Conservation (phyloP, 163 green algal genomes). For the Prototheca stagnorum region DNA sequence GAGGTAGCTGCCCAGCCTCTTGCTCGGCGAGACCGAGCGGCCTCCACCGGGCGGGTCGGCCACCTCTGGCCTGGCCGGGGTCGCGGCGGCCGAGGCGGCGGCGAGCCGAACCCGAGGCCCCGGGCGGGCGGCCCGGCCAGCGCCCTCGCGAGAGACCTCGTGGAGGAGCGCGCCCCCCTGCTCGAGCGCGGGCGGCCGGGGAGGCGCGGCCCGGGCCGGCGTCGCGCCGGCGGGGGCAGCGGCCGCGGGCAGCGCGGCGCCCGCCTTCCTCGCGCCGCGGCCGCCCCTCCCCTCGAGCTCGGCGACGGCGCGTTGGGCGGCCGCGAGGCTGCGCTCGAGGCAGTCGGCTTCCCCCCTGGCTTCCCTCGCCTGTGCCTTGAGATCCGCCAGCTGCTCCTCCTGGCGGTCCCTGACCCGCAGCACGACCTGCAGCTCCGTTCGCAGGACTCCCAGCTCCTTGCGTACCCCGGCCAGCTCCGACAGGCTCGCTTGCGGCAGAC, state of each 20-base stretch:
- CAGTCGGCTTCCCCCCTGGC: neutral
- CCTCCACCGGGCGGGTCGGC: too few relatives aligned
- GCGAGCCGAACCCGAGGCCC: too few relatives aligned
- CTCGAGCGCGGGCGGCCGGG: too few relatives aligned
- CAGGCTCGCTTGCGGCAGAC: neutral
- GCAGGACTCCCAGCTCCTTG: neutral
- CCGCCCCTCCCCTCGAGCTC: neutral
- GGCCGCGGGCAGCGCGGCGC: too few relatives aligned
- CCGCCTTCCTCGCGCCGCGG: neutral
- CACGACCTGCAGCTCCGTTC: constrained; percentile 1
- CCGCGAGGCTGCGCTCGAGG: neutral
- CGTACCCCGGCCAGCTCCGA: neutral
- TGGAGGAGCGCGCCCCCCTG: too few relatives aligned
- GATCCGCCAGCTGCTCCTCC: constrained; percentile 9
- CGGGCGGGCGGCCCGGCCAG: too few relatives aligned
- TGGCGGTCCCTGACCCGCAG: constrained; percentile 9
- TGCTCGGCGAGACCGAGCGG: too few relatives aligned
- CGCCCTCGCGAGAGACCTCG: too few relatives aligned
- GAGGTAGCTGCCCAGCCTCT: too few relatives aligned
- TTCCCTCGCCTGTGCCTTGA: neutral
- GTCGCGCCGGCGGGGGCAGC: neutral
- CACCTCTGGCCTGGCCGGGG: too few relatives aligned
- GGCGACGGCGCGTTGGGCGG: neutral
- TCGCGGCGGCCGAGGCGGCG: too few relatives aligned
- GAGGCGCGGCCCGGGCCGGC: neutral